Base-by-base conservation (phyloP, 495 filamentous ascomycete genomes). In the Xylaria curta region DNA sequence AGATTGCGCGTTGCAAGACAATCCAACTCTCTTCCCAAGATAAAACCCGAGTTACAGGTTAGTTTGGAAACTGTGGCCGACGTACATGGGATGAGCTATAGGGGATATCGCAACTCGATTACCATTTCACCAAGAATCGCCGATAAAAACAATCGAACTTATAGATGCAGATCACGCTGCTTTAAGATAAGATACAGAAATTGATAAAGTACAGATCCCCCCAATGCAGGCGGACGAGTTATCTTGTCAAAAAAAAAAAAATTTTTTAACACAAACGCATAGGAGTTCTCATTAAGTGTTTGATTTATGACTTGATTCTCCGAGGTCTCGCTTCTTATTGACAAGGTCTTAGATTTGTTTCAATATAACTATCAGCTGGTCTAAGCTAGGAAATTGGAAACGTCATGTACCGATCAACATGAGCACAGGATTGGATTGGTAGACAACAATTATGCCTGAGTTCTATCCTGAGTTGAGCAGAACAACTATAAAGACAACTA, bases 281-380 rank as follows among this genome's bases (percentile, higher is more conserved):
- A 36, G 6, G 33, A 36, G 33, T 28, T 31, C 31, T 36, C 54
- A 28, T 53, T 21, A 9, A 7, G 21, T 53, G 8, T 26, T 53
- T n/a, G 6, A 0, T 26, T 54, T 24, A 26, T 12, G 28, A 26
- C 8, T 13, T 53, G 49, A 26, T 53, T 9, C 56, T 60, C 33
- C n/a, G 17, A 31, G 7, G 6, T 9, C 26, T 56, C 53, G 53
- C 53, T 56, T 56, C 53, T 6, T 56, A 56, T 56, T 28, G 53
- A 56, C 53, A 56, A 56, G 12, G 53, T 56, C 58, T 60, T 38
- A 36, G 58, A 38, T 31, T 38, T 60, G 33, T 60, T 60, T 38
- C n/a, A 33, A 36, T 31, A 60, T n/a, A 38, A 59, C 31, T 21
- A 21, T 21, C 31, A 19, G 38, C 31, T 60, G 12, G 3, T 60